Evolutionary conservation across 1,284 basidiomycete genomes (phyloP).

Genomic region (Hymenochaete sp.): DNA sequence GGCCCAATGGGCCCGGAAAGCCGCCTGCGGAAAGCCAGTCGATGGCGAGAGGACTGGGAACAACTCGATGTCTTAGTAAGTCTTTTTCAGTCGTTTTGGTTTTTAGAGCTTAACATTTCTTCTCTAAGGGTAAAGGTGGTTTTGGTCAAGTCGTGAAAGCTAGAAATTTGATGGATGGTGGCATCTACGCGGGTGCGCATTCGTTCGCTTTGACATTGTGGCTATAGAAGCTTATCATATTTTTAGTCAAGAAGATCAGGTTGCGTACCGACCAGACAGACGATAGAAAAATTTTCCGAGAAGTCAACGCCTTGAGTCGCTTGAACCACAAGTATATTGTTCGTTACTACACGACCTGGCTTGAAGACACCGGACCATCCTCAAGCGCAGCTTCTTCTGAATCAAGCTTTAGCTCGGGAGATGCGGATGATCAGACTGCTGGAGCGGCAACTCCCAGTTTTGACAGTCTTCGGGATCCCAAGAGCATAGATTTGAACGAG

Average conservation of each 20-base stretch:
- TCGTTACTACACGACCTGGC: slow-evolving; percentile 81
- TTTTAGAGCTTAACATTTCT: slow-evolving; percentile 2
- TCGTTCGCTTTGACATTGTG: neutral
- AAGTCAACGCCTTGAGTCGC: slow-evolving; percentile 83
- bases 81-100: slow-evolving; percentile 9
- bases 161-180: slow-evolving; percentile 69
- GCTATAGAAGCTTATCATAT: neutral
- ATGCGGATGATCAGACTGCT: slow-evolving; percentile 21
- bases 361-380: slow-evolving; percentile 52
- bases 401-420: slow-evolving; percentile 32
- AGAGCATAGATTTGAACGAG: slow-evolving; percentile 53
- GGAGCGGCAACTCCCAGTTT: slow-evolving; percentile 36
- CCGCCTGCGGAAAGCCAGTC: slow-evolving; percentile 45
- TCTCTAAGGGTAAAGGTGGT: slow-evolving; percentile 74
- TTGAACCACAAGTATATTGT: slow-evolving; percentile 89
- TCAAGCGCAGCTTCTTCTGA: slow-evolving; percentile 40
- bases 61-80: slow-evolving; percentile 66
- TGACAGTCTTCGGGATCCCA: slow-evolving; percentile 36
- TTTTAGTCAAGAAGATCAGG: slow-evolving; percentile 80
- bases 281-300: slow-evolving; percentile 82
- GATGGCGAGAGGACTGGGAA: slow-evolving; percentile 83
- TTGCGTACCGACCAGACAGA: slow-evolving; percentile 59
- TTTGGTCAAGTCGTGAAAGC: slow-evolving; percentile 95
- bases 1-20: slow-evolving; percentile 27
- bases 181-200: slow-evolving; percentile 60